A percentile compares a stretch with the other conserved stretches of the same genome.
phyloP scores from a whole-genome alignment of 495 filamentous ascomycete species.

The Penicillium samsonianum region DNA sequence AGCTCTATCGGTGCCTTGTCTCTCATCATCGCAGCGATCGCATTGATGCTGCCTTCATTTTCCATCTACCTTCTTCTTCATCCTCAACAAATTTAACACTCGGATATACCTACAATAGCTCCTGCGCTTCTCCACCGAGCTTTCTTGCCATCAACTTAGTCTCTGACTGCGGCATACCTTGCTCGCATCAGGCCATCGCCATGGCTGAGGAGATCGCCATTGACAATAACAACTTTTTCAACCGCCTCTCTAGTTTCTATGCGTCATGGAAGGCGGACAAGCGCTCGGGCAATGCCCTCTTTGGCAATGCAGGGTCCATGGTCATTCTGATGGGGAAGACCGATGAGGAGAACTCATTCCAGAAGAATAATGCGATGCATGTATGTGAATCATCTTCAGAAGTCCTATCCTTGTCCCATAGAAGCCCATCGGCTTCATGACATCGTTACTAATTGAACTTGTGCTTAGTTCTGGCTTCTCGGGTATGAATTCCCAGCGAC shows the following conservation, averaged over 20 bases:
- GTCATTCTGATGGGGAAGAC: constrained; percentile 92
- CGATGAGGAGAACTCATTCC: constrained; percentile 77
- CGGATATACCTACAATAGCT: constrained; percentile 1
- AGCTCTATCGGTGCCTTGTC: constrained; percentile 2
- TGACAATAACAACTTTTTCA: constrained; percentile 88
- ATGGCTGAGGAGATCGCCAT: constrained; percentile 78
- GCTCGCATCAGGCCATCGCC: constrained; percentile 23
- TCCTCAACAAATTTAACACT: not conserved
- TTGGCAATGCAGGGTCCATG: constrained; percentile 81
- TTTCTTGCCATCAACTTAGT: constrained; percentile 6
- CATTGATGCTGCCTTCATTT: not conserved
- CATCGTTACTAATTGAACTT: constrained; percentile 17
- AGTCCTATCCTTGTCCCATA: not conserved
- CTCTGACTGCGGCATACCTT: constrained; percentile 22
- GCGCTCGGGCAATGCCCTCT: constrained; percentile 72
- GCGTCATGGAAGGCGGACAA: constrained; percentile 95
- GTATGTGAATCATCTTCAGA: constrained; percentile 53
- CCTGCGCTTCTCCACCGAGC: constrained; percentile 6
- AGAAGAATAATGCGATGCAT: constrained; percentile 95
- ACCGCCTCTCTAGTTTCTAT: constrained; percentile 81
- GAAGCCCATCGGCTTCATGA: not conserved
- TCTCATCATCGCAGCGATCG: not conserved
- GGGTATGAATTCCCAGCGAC: constrained; percentile 99
- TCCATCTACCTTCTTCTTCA: not conserved
- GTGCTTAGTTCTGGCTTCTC: constrained; percentile 86